Base-by-base conservation (phyloP, 768 basidiomycete genomes). In the Termitomyces sp. region DNA sequence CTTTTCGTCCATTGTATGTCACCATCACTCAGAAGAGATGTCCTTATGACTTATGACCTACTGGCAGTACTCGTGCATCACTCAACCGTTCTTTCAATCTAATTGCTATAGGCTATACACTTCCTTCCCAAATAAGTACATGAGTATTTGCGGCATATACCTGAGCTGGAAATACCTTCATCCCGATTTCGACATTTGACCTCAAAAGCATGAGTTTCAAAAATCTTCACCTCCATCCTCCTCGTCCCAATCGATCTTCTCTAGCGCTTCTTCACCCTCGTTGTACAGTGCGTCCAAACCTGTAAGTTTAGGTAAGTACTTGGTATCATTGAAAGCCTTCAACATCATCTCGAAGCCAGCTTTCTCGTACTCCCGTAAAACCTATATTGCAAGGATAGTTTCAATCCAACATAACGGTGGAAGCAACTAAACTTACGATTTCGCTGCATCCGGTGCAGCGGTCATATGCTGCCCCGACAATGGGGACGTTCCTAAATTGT, bases 401-500 rank as follows among this genome's bases (percentile, higher is more conserved):
- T 40, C 15, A 15, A 25, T 57, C 43, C 52, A 20, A 37, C 20
- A 36, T 11, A 52, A 14, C 25, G 51, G 52, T 25, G 15, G 31
- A 60, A 56, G n/a, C n/a, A 32, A 55, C 9, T 14, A 57, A 51
- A 73, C 85, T 64, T 61, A 94, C 93, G 25, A 80, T 80, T 65
- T 91, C 86, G 57, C 90, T 91, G 70, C 97, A 99, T 0, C 93
- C 97, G 1, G 95, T 96, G 71, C 96, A 99, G 58, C 81, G 78
- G 57, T 88, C 83, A 70, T 91, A 99, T 1, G 94, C 92, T 2
- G 89, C 86, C 0, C 96, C 97, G 0, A 88, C 86, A 61, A 99
- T 86, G 32, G 86, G 84, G 67, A 98, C 78, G 47, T 86, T 94
- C 56, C 87, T 81, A 79, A 96, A 99, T 63, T 93, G 89, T 5